Evolutionary conservation across 805 yeast species (phyloP), one percentile per base, ranked within the genome.

Genomic region (Metschnikowia santaceciliae): DNA sequence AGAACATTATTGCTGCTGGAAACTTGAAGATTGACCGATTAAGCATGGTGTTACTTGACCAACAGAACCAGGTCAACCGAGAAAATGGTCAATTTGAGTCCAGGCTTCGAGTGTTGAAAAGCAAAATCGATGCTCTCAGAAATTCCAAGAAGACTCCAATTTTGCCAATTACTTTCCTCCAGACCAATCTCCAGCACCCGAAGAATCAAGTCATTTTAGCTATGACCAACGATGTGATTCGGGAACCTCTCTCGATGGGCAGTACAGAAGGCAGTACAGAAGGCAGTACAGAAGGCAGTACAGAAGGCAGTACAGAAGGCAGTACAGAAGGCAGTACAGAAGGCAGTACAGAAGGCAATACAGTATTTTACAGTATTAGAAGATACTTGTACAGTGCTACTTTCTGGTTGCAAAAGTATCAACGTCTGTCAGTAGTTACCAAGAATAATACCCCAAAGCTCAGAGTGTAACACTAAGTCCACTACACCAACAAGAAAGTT

Each of bases 1-100:
- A 80, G 51, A 76, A 79, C 54, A 75, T 85, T 52, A 76, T 84
- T 32, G 83, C 78, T 17, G 68, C 80, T 15, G 75, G 89, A 49
- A 80, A 79, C 52, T 74, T 73, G 47, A 74, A 86, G 45, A 84
- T 86, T 45, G 71, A 72, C 48, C 74, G 78, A 32, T 69, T 86
- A 44, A 84, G 83, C 54, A 53, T 57, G 13, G 65, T 79, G 32
- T 66, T 84, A 48, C 65, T 67, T 33, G 79, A 78, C n/a, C 80
- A 83, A 53, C 81, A 80, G 53, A 58, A 63, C 33, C 69, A 73
- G 20, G 77, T 81, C 15, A 69, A 68, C 32, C 68, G 71, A 38
- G 87, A 84, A 56, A 69, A 81, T 6, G 61, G 66, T 4, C 67
- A 70, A 19, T 82, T 83, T 61, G 84, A 80, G 54, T 61, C 67